Evolutionary conservation across 352 stramenopile genomes (phyloP).

Genomic region (Phytophthora ohioensis): DNA sequence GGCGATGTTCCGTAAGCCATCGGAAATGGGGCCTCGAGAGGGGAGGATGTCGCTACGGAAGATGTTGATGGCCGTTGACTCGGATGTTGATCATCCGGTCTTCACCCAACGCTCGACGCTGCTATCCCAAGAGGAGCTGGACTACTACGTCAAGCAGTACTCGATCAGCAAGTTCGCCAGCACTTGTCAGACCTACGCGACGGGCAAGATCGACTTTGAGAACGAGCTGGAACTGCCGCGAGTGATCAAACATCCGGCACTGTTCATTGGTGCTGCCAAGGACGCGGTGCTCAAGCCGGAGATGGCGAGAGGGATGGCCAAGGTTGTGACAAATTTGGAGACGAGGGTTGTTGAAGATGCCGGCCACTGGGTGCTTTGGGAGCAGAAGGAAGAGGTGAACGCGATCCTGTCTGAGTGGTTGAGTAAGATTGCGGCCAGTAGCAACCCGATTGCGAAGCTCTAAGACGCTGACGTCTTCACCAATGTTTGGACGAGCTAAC

Average conservation of each 20-base stretch:
- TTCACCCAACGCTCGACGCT: conserved; percentile 51
- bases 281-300: conserved; percentile 60
- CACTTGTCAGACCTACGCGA: conserved; percentile 50
- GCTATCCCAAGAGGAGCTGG: conserved; percentile 52
- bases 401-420: conserved; percentile 44
- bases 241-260: conserved; percentile 46
- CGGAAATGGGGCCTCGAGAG: conserved; percentile 27
- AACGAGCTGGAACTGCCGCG: conserved; percentile 37
- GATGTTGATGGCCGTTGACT: conserved; percentile 40
- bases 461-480: conserved; percentile 14
- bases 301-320: conserved; percentile 50
- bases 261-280: conserved; percentile 56
- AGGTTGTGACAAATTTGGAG: conserved; percentile 51
- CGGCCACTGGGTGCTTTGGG: conserved; percentile 57
- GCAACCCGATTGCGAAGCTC: conserved; percentile 19
- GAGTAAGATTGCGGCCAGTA: conserved; percentile 23
- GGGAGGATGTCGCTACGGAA: conserved; percentile 36
- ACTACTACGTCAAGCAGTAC: conserved; percentile 61
- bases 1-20: conserved; percentile 47
- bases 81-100: conserved; percentile 33
- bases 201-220: conserved; percentile 54
- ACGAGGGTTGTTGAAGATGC: conserved; percentile 42
- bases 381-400: conserved; percentile 57
- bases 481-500: conserved; percentile 26
- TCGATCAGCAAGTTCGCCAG: conserved; percentile 46